Conservation (phyloP, 2,329 filamentous ascomycete genomes). For the Aspergillus fumigatiaffinis region DNA sequence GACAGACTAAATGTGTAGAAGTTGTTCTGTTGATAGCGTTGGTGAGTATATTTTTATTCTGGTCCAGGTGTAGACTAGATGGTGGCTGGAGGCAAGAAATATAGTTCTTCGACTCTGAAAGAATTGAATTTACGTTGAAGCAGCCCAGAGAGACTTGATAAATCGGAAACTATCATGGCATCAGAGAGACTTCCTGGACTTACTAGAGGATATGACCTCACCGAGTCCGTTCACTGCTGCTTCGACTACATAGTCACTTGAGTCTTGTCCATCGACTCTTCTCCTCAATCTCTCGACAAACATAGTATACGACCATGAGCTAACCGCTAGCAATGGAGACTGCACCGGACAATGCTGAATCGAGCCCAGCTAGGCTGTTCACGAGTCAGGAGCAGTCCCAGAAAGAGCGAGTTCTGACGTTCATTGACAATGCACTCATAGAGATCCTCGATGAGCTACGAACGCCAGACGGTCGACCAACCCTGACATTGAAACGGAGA, state of each 20-base stretch:
- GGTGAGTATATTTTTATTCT: no score
- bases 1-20: neutral
- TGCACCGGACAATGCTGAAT: neutral
- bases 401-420: constrained; percentile 22
- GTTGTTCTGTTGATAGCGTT: neutral
- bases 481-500: constrained; percentile 28
- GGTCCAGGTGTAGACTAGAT: no score
- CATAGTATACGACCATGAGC: neutral
- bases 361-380: neutral
- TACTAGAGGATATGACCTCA: neutral
- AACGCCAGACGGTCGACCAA: constrained; percentile 23
- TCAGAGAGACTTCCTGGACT: neutral
- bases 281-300: neutral
- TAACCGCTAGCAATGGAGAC: neutral
- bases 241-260: neutral
- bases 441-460: constrained; percentile 23
- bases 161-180: neutral
- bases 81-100: no score
- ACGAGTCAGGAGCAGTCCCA: neutral
- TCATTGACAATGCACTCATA: constrained; percentile 27
- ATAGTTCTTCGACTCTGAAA: no score
- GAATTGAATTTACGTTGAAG: no score
- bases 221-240: neutral
- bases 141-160: neutral
- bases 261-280: neutral